Evolutionary conservation across 208 protist genomes (phyloP), one percentile per base, ranked within the genome.

Genomic region (Trypanosoma congolense): DNA sequence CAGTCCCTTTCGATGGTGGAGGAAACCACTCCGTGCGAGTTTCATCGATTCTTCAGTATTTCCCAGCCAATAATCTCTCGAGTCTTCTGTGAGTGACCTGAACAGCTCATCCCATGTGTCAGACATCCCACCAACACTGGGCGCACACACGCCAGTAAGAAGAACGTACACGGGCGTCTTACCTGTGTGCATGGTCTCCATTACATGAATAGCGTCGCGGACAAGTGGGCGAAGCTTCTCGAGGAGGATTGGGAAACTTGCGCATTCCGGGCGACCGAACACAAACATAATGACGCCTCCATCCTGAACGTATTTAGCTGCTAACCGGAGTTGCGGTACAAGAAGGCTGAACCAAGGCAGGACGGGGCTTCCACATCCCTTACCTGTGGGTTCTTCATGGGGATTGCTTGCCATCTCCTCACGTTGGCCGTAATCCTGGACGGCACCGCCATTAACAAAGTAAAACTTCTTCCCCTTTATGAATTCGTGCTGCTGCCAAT

Each of bases 391-490:
- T 44, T 25, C n/a, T n/a, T 49, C 49, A 16, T 30, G 26, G 1
- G 16, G 16, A 35, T 40, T 28, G 14, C 31, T 51, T 38, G 21
- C 31, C 44, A 51, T 50, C 5, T 18, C 43, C 18, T 61, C 61
- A 6, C 83, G 83, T 57, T 91, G 83, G 0, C 83, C 83, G 53
- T 91, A 66, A 38, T 91, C 83, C 40, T 78, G 75, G 40, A 91
- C 83, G 1, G 83, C 83, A n/a, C 83, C 83, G 26, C 77, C 70
- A 61, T 91, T 91, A 19, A 91, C 79, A 47, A 91, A 91, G 52
- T 70, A 55, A 45, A 84, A 91, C 22, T 42, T 45, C 18, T 35
- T 50, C 40, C 49, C 53, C 26, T 44, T 46, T 52, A 65, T 55
- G 6, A 31, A n/a, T 24, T 42, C 22, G 18, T 52, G 31, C 33